These are phyloP conservation scores for Tricholoma hemisulphureum DNA, from an alignment of 768 basidiomycete genomes.

Conservation along the genomic window DNA sequence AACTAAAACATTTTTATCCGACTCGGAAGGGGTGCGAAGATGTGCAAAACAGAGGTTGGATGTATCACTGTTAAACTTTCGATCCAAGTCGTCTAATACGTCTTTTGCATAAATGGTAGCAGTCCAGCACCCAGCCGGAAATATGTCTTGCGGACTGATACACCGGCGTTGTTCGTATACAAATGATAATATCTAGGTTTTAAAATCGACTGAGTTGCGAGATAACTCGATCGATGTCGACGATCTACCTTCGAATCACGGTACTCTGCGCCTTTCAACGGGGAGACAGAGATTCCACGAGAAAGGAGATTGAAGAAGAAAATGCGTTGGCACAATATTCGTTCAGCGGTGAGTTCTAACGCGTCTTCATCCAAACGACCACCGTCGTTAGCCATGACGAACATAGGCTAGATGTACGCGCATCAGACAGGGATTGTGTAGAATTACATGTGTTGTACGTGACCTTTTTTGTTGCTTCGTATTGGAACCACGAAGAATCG, in stretches of 20 bases:
- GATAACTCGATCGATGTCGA: not conserved
- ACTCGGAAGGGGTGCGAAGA: not conserved
- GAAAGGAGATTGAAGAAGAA: conserved; percentile 50
- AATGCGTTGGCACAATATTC: conserved; percentile 45
- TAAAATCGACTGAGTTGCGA: not conserved
- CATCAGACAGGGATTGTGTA: not conserved
- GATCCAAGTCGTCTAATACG: conserved; percentile 4
- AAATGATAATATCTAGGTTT: conserved; percentile 55
- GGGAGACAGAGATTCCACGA: conserved; percentile 48
- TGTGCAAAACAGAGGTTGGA: not conserved
- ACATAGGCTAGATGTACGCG: conserved; percentile 55
- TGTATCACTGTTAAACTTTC: not conserved
- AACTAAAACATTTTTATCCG: not conserved
- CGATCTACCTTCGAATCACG: conserved; percentile 57
- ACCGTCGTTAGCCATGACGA: conserved; percentile 58
- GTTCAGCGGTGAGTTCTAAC: conserved; percentile 9
- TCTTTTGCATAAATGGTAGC: not conserved
- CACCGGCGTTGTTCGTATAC: conserved; percentile 40
- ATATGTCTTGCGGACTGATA: conserved; percentile 12
- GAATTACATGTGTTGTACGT: not conserved
- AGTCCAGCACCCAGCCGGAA: conserved; percentile 11
- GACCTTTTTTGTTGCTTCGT: conserved; percentile 42
- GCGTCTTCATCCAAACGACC: conserved; percentile 23
- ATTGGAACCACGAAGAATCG: conserved; percentile 51
- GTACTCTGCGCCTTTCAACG: conserved; percentile 55